Evolutionary conservation across 208 protist genomes (phyloP).

Genomic region (Balamuthia mandrillaris): DNA sequence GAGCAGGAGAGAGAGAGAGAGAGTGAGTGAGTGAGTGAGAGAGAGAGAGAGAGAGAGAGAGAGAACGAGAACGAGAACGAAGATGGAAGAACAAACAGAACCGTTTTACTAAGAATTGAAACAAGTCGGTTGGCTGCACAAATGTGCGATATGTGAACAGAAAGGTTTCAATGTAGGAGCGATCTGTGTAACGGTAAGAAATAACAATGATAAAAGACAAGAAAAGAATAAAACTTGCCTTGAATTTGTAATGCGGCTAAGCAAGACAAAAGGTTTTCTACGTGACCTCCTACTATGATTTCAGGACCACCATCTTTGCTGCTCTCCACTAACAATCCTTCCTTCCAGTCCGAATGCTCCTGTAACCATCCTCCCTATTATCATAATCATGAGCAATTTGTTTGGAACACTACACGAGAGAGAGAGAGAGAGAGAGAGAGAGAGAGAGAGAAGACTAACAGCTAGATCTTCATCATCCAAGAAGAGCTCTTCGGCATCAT

Average conservation of each 20-base stretch:
- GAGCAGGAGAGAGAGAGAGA: not conserved
- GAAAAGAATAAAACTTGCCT: not conserved
- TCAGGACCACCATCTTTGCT: not conserved
- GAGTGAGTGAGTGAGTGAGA: not conserved
- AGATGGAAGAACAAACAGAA: too few relatives aligned
- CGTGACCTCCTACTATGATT: not conserved
- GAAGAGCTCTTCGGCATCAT: too few relatives aligned
- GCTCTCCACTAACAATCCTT: not conserved
- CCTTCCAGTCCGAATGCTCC: slow-evolving; percentile 33
- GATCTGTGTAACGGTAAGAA: not conserved
- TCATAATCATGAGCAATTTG: too few relatives aligned
- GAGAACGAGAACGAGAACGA: too few relatives aligned
- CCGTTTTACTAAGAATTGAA: not conserved
- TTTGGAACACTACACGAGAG: too few relatives aligned
- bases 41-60: too few relatives aligned
- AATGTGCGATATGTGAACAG: not conserved
- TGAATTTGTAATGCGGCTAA: not conserved
- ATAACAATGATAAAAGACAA: not conserved
- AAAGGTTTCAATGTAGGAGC: not conserved
- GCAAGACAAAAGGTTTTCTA: not conserved
- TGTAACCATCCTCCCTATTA: too few relatives aligned
- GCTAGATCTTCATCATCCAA: too few relatives aligned
- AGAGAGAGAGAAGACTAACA: too few relatives aligned
- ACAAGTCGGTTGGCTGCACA: not conserved
- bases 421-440: too few relatives aligned